Evolutionary conservation across 148 eudicot genomes (phyloP).

Genomic region (Fagopyrum esculentum): DNA sequence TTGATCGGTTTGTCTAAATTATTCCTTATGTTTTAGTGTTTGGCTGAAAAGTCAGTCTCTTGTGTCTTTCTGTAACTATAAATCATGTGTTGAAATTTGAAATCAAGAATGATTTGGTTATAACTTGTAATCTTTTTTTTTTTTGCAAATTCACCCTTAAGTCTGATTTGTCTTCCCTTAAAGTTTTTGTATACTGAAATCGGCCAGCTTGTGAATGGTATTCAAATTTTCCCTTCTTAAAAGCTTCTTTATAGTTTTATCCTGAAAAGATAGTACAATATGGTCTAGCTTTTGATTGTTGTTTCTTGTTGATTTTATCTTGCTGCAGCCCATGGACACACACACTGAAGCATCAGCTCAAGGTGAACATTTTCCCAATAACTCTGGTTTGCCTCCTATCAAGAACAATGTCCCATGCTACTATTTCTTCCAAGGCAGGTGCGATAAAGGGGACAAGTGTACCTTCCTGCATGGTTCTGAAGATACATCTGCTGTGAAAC

Average conservation of each 20-base stretch:
- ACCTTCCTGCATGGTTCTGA: slow-evolving; percentile 44
- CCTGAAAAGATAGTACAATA: neutral
- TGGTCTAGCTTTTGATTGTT: neutral
- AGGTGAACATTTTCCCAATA: slow-evolving; percentile 21
- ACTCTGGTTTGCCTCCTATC: slow-evolving; percentile 25
- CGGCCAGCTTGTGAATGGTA: neutral
- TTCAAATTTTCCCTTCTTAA: neutral
- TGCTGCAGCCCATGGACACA: slow-evolving; percentile 49
- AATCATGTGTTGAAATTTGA: neutral
- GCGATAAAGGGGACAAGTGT: slow-evolving; percentile 66
- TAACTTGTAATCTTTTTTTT: neutral
- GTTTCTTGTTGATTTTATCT: slow-evolving; percentile 14
- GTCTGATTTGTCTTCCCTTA: neutral
- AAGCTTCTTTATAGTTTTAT: neutral
- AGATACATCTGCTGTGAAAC: slow-evolving; percentile 25
- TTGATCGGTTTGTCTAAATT: neutral
- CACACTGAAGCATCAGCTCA: slow-evolving; percentile 29
- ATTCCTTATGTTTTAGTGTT: neutral
- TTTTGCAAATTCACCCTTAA: neutral
- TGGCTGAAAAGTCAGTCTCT: neutral
- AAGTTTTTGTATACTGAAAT: neutral
- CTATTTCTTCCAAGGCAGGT: slow-evolving; percentile 47
- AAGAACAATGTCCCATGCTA: slow-evolving; percentile 54
- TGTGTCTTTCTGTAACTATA: neutral
- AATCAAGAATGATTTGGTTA: neutral